Evolutionary conservation across 306 rosid genomes (phyloP).

Genomic region (Rosa chinensis): DNA sequence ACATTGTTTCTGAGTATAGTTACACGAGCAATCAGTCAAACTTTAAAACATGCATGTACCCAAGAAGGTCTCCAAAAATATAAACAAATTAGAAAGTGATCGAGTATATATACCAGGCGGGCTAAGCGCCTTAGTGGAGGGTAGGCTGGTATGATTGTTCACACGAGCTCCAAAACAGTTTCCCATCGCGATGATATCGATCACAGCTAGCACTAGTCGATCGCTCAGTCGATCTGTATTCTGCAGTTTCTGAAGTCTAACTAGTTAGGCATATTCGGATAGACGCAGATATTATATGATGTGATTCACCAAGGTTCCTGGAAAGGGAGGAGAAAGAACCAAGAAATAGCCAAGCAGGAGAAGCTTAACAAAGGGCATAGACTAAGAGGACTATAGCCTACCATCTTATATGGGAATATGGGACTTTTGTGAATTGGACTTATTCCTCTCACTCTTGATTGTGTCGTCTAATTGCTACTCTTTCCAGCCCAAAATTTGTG

Average conservation of each 20-base stretch:
- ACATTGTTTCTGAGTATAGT: neutral
- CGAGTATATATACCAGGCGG: neutral
- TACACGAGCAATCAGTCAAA: neutral
- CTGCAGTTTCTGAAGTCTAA: neutral
- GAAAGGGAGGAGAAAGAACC: slow-evolving; percentile 21
- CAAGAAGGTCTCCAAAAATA: neutral
- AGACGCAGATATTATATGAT: neutral
- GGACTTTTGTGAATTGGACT: neutral
- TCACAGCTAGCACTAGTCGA: neutral
- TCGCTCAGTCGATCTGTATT: neutral
- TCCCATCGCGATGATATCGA: slow-evolving; percentile 23
- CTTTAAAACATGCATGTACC: neutral
- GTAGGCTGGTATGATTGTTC: neutral
- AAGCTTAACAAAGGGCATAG: neutral
- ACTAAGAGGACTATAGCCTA: neutral
- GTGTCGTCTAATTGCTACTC: neutral
- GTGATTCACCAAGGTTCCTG: slow-evolving; percentile 5
- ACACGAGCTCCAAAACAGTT: slow-evolving; percentile 34
- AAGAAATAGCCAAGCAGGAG: slow-evolving; percentile 17
- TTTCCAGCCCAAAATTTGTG: slow-evolving; percentile 13
- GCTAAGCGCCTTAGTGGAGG: neutral
- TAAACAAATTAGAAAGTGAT: neutral
- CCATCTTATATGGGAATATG: neutral
- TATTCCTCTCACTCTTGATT: neutral
- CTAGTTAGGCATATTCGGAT: neutral